These are phyloP conservation scores for Hymenoscyphus occultus DNA, from an alignment of 2,329 filamentous ascomycete genomes.

Conservation along the genomic window DNA sequence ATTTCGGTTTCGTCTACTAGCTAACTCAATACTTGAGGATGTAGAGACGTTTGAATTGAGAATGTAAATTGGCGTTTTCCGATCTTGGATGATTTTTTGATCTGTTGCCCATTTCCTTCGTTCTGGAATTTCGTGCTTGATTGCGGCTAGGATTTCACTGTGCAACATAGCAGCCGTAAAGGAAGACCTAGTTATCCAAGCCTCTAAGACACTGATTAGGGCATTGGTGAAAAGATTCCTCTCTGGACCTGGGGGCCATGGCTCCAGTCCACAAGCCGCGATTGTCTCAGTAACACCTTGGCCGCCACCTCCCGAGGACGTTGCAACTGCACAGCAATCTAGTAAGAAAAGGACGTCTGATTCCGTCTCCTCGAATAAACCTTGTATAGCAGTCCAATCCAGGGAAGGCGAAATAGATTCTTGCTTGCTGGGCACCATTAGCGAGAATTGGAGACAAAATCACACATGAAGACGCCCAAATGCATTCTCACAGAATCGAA, in stretches of 20 bases:
- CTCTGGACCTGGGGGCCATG: slow-evolving; percentile 18
- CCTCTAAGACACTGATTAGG: slow-evolving; percentile 23
- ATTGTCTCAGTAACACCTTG: slow-evolving; percentile 23
- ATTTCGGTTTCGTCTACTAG: slow-evolving; percentile 6
- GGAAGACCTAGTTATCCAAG: slow-evolving; percentile 22
- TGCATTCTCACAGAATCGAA: not conserved
- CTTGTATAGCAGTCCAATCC: slow-evolving; percentile 16
- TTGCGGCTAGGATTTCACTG: slow-evolving; percentile 20
- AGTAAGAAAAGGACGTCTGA: slow-evolving; percentile 16
- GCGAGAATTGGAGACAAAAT: not conserved
- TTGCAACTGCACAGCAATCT: slow-evolving; percentile 14
- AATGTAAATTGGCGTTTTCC: slow-evolving; percentile 16
- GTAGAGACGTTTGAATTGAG: slow-evolving; percentile 10
- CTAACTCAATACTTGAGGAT: slow-evolving; percentile 15
- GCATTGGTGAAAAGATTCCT: slow-evolving; percentile 24
- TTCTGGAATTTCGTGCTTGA: slow-evolving; percentile 14
- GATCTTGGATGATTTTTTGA: slow-evolving; percentile 9
- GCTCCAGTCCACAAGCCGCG: slow-evolving; percentile 22
- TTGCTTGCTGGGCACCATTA: slow-evolving; percentile 9
- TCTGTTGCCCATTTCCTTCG: slow-evolving; percentile 9
- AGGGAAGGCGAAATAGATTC: slow-evolving; percentile 11
- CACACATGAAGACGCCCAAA: not conserved
- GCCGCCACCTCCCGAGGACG: slow-evolving; percentile 5
- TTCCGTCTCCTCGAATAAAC: slow-evolving; percentile 14
- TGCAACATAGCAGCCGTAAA: slow-evolving; percentile 29